phyloP scores from a whole-genome alignment of 352 stramenopile species.

The Globisporangium apiculatum region DNA sequence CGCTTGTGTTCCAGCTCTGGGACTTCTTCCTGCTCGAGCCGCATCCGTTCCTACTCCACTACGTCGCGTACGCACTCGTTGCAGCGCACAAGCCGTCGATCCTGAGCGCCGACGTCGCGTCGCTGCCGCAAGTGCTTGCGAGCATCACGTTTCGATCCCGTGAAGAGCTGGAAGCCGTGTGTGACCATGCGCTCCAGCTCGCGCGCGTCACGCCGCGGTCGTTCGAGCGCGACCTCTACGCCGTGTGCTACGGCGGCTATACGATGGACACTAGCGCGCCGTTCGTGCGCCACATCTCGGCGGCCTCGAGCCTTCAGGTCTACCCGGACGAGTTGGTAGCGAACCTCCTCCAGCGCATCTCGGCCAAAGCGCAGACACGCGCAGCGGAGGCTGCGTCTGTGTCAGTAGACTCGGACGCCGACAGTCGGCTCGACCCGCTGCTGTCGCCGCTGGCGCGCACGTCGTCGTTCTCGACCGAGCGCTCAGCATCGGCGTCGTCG shows the following conservation, averaged over 20 bases:
- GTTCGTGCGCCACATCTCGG: conserved; percentile 64
- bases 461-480: conserved; percentile 31
- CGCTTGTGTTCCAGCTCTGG: conserved; percentile 83
- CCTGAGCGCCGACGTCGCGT: conserved; percentile 55
- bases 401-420: neutral
- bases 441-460: conserved; percentile 17
- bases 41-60: conserved; percentile 86
- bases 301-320: conserved; percentile 72
- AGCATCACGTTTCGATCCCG: conserved; percentile 55
- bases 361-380: conserved; percentile 2
- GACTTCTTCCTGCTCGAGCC: conserved; percentile 89
- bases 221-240: conserved; percentile 76
- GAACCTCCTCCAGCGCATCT: conserved; percentile 60
- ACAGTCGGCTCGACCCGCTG: conserved; percentile 24
- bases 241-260: conserved; percentile 76
- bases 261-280: conserved; percentile 46
- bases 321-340: conserved; percentile 77
- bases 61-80: conserved; percentile 83
- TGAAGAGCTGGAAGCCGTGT: conserved; percentile 56
- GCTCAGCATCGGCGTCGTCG: conserved; percentile 26
- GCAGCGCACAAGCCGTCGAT: conserved; percentile 48
- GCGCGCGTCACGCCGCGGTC: conserved; percentile 64
- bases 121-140: conserved; percentile 78
- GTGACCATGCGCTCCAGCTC: conserved; percentile 36
- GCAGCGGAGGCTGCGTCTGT: neutral